phyloP scores from a whole-genome alignment of 805 yeast species.

The Diddensiella santjacobensis region DNA sequence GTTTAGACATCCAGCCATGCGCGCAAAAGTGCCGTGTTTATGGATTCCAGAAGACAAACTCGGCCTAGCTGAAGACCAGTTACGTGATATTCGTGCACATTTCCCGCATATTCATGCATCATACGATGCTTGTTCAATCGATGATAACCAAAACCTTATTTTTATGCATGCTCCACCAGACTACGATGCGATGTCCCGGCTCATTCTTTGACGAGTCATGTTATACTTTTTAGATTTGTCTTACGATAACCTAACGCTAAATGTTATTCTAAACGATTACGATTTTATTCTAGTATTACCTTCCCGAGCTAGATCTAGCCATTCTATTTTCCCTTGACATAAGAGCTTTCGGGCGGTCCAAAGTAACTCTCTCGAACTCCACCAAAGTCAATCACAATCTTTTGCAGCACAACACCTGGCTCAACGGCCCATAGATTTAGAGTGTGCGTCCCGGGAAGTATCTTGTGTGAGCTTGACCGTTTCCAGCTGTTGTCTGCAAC shows the following conservation, averaged over 20 bases:
- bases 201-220: slow-evolving; percentile 21
- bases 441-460: slow-evolving; percentile 14
- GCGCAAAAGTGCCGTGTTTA: slow-evolving; percentile 32
- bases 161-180: slow-evolving; percentile 28
- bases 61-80: slow-evolving; percentile 37
- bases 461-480: slow-evolving; percentile 2
- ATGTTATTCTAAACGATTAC: no score
- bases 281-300: no score
- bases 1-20: slow-evolving; percentile 33
- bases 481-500: slow-evolving; percentile 18
- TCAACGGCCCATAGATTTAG: slow-evolving; percentile 19
- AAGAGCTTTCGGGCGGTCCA: slow-evolving; percentile 16
- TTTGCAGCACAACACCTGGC: slow-evolving; percentile 20
- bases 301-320: no score
- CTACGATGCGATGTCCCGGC: slow-evolving; percentile 23
- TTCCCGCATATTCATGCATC: slow-evolving; percentile 29
- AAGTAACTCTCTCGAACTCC: slow-evolving; percentile 19
- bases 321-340: no score
- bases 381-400: slow-evolving; percentile 20
- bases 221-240: no score
- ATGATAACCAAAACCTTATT: slow-evolving; percentile 23
- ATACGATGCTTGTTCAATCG: slow-evolving; percentile 28
- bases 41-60: slow-evolving; percentile 44
- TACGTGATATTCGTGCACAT: slow-evolving; percentile 25
- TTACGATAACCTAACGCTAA: no score